Base-by-base conservation (phyloP, 495 filamentous ascomycete genomes). In the Aspergillus asperescens region DNA sequence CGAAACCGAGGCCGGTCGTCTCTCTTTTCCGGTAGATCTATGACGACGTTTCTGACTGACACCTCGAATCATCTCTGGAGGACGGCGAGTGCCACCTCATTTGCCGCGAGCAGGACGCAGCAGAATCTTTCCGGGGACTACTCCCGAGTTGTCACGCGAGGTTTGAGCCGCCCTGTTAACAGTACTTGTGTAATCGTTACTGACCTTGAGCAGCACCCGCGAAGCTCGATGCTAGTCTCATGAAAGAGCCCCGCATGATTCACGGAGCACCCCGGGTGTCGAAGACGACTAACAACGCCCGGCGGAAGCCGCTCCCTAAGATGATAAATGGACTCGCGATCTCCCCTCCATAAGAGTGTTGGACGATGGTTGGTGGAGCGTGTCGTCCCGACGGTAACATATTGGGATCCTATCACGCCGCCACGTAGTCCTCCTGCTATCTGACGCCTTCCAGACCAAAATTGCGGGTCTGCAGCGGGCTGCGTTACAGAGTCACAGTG, bases 21-120 rank as follows among this genome's bases (percentile, higher is more conserved):
- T 5, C 69, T 78, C 43, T 77, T 78, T 60, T 75, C 74, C 24
- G 59, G 68, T 31, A 75, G 75, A 35, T 71, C 64, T 3, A 73
- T 64, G 31, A 82, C 86, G 10, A 78, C 81, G 54, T 97, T 93
- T 67, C 75, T 98, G 18, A 81, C 82, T 27, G 89, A 97, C 61
- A 90, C 83, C 5, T 83, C 84, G 9, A 91, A 96, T 62, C 93
- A 98, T 64, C 78, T 95, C 27, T 98, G 93, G 93, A 80, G 89
- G 41, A 90, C 88, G 8, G 88, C 93, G 6, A 84, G 85, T 44
- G 89, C 94, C 10, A 88, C 85, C 4, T 72, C 71, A 34, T 73
- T 73, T 42, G 81, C 85, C 15, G 84, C 89, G 6, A 85, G 73
- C 52, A 80, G 85, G 57, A 64, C 61, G 32, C 74, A 73, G 55